Evolutionary conservation across 108 stramenopile genomes (phyloP).

Genomic region (Schizochytrium sp.): DNA sequence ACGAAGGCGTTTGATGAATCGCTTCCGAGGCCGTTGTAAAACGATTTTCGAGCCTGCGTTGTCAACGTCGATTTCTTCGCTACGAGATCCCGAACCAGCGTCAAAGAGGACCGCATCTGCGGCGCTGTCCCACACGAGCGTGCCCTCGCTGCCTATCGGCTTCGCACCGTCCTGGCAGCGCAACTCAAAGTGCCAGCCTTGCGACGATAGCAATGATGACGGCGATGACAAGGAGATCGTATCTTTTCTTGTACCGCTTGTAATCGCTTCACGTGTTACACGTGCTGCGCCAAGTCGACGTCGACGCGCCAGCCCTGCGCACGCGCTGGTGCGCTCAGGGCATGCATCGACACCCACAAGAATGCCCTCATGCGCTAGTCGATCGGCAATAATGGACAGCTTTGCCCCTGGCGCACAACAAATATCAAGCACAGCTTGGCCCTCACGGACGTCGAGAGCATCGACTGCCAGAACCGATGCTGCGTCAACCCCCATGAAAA

Average conservation of each 20-base stretch:
- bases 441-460: neutral
- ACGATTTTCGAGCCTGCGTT: neutral
- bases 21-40: neutral
- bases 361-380: neutral
- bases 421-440: neutral
- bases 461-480: constrained; percentile 1
- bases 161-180: neutral
- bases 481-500: neutral
- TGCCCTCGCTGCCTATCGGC: neutral
- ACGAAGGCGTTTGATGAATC: neutral
- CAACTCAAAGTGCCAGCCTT: neutral
- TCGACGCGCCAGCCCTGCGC: neutral
- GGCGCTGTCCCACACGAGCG: neutral
- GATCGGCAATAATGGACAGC: neutral
- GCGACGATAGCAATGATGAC: neutral
- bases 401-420: constrained; percentile 13
- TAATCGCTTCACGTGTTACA: no score
- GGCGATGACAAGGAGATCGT: no score
- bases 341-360: neutral
- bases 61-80: neutral
- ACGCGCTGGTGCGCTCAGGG: neutral
- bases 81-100: neutral
- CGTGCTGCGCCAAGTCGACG: neutral
- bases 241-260: no score
- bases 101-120: neutral